Conservation (phyloP, 2,329 filamentous ascomycete genomes). For the Curvularia verruculosa region DNA sequence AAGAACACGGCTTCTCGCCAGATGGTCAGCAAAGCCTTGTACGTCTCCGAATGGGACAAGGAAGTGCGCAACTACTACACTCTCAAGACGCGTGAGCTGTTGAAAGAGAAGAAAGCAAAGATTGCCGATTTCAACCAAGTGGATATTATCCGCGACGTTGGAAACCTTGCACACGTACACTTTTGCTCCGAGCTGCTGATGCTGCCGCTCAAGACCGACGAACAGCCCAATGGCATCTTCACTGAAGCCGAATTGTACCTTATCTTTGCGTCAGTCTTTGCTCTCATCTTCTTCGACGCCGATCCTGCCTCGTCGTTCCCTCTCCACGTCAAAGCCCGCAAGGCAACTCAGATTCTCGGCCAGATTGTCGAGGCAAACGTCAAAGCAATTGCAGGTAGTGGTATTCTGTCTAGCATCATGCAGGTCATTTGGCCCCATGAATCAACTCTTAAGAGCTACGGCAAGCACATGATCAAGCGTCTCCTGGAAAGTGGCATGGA, state of each 20-base stretch:
- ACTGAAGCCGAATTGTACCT: conserved; percentile 61
- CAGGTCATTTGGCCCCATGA: conserved; percentile 47
- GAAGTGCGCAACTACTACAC: conserved; percentile 73
- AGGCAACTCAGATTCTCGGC: conserved; percentile 58
- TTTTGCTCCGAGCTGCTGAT: conserved; percentile 62
- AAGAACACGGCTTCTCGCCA: conserved; percentile 39
- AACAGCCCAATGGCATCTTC: conserved; percentile 58
- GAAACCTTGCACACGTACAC: conserved; percentile 61
- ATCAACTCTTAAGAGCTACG: conserved; percentile 58
- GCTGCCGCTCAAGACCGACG: conserved; percentile 61
- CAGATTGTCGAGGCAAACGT: conserved; percentile 58
- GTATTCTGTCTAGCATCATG: conserved; percentile 52
- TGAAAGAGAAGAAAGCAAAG: conserved; percentile 69
- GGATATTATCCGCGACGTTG: conserved; percentile 69
- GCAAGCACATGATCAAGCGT: conserved; percentile 61
- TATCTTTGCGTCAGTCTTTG: conserved; percentile 60
- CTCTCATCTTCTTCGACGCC: conserved; percentile 61
- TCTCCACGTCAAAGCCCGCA: conserved; percentile 56
- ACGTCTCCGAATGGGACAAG: conserved; percentile 66
- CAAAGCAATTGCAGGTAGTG: conserved; percentile 51
- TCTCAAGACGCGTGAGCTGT: conserved; percentile 64
- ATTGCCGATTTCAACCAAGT: conserved; percentile 69
- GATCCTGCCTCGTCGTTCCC: conserved; percentile 60
- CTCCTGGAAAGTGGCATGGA: conserved; percentile 56
- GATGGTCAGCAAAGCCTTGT: conserved; percentile 61